Evolutionary conservation across 108 stramenopile species (phyloP).

Genomic region (Seminavis robusta): DNA sequence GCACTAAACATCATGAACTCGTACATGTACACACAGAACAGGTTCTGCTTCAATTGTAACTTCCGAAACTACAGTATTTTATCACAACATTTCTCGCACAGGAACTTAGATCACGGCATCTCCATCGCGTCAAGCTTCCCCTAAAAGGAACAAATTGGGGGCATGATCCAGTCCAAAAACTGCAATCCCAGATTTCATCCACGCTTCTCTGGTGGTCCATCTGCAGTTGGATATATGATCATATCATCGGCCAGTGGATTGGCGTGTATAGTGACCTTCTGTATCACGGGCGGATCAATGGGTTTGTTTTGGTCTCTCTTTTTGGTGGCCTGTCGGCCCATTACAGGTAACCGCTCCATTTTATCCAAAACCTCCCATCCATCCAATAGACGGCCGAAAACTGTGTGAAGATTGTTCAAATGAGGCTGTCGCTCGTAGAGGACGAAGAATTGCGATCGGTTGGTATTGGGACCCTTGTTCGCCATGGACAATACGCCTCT

Average conservation of each 20-base stretch:
- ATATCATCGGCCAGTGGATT: constrained; percentile 94
- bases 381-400: constrained; percentile 93
- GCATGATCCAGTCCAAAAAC: no score
- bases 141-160: no score
- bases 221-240: constrained; percentile 72
- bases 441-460: constrained; percentile 93
- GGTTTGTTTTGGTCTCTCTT: constrained; percentile 72
- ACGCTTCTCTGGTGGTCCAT: constrained; percentile 72
- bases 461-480: constrained; percentile 90
- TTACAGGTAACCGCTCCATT: constrained; percentile 90
- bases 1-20: no score
- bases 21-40: no score
- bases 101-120: no score
- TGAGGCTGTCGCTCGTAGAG: constrained; percentile 92
- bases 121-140: no score
- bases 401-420: constrained; percentile 93
- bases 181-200: no score
- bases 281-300: constrained; percentile 80
- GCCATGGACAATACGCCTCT: constrained; percentile 93
- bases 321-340: constrained; percentile 70
- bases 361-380: constrained; percentile 95
- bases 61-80: no score
- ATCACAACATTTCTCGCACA: no score
- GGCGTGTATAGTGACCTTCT: constrained; percentile 91
- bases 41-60: no score